Evolutionary conservation across 441 rosid genomes (phyloP).

Genomic region (Raphanus hybrid): DNA sequence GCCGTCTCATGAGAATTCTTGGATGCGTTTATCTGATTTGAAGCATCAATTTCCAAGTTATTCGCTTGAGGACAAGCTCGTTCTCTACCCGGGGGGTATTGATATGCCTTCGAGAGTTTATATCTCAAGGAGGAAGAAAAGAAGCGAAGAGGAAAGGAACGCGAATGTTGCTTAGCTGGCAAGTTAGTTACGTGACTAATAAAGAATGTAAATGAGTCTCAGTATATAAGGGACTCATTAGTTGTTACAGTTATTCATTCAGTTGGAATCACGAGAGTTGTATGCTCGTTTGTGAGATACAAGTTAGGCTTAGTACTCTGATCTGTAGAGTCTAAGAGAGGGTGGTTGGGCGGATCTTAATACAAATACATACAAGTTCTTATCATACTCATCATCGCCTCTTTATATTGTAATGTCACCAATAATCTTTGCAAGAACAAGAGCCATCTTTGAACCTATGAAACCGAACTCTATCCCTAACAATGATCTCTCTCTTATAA

Average conservation of each 20-base stretch:
- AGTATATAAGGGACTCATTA: not conserved
- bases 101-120: not conserved
- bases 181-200: no score
- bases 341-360: not conserved
- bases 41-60: not conserved
- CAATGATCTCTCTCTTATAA: slow-evolving; percentile 71
- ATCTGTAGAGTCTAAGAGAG: not conserved
- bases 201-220: not conserved
- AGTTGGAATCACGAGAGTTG: not conserved
- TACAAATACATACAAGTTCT: not conserved
- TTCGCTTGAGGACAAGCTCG: not conserved
- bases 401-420: slow-evolving; percentile 49
- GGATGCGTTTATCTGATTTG: not conserved
- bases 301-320: not conserved
- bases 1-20: not conserved
- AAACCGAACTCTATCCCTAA: slow-evolving; percentile 82
- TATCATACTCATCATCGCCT: not conserved
- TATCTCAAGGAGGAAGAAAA: not conserved
- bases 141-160: no score
- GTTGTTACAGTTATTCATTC: not conserved
- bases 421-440: slow-evolving; percentile 86
- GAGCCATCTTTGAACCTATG: slow-evolving; percentile 71
- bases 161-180: no score
- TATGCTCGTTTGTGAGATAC: not conserved
- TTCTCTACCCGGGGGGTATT: not conserved